Evolutionary conservation across 495 filamentous ascomycete genomes (phyloP).

Genomic region (Arthonia radiata): DNA sequence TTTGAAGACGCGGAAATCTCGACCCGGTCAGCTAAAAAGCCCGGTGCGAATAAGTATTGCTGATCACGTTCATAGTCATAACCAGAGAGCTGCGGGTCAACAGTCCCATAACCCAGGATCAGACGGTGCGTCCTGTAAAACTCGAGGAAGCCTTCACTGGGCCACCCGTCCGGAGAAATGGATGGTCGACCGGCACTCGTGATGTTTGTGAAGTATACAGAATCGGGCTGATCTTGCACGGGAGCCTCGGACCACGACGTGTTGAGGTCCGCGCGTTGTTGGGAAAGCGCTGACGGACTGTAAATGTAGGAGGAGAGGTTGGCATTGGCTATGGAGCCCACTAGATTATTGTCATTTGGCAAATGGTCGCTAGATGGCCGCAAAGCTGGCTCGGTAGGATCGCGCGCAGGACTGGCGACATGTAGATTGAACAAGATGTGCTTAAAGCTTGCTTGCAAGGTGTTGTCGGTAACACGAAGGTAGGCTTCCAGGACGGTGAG

Average conservation of each 20-base stretch:
- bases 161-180: slow-evolving; percentile 39
- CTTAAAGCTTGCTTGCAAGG: slow-evolving; percentile 18
- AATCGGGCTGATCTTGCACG: slow-evolving; percentile 19
- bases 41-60: slow-evolving; percentile 15
- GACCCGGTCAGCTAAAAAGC: slow-evolving; percentile 11
- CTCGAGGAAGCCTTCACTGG: slow-evolving; percentile 28
- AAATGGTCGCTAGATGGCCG: slow-evolving; percentile 13
- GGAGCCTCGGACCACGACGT: slow-evolving; percentile 28
- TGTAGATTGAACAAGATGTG: slow-evolving; percentile 35
- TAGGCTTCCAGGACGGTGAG: slow-evolving; percentile 23
- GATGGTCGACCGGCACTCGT: slow-evolving; percentile 12
- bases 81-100: slow-evolving; percentile 29
- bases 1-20: slow-evolving; percentile 10
- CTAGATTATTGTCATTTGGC: slow-evolving; percentile 12
- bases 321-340: slow-evolving; percentile 14
- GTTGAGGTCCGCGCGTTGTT: slow-evolving; percentile 30
- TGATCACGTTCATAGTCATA: slow-evolving; percentile 23
- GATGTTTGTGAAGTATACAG: slow-evolving; percentile 25
- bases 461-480: slow-evolving; percentile 20
- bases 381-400: slow-evolving; percentile 16
- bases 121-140: slow-evolving; percentile 23
- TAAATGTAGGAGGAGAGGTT: slow-evolving; percentile 27
- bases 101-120: slow-evolving; percentile 25
- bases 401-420: slow-evolving; percentile 20
- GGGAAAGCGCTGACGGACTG: slow-evolving; percentile 19